These are phyloP conservation scores for Nemania sp. DNA, from an alignment of 2,329 filamentous ascomycete genomes.

Conservation along the genomic window DNA sequence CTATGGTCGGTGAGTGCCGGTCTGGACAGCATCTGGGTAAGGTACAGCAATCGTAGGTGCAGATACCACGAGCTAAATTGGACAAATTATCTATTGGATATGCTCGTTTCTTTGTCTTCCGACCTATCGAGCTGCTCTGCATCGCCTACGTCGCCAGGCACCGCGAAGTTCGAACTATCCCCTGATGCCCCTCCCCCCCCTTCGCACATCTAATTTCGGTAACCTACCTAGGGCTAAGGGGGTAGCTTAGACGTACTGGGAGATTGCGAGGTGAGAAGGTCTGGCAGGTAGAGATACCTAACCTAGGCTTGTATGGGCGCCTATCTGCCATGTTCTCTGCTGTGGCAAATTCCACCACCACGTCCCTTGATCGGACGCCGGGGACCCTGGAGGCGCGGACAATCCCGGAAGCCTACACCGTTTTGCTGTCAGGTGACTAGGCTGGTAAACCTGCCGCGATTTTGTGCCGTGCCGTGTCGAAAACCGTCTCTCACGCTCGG, in stretches of 20 bases:
- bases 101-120: neutral
- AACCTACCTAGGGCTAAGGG: constrained; percentile 20
- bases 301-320: neutral
- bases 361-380: neutral
- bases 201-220: constrained; percentile 22
- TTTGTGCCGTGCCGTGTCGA: constrained; percentile 18
- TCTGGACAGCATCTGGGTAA: constrained; percentile 5
- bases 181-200: too few species aligned
- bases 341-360: neutral
- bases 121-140: neutral
- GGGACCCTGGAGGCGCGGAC: neutral
- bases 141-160: neutral
- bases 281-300: neutral
- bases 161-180: too few species aligned
- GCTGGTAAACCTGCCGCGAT: neutral
- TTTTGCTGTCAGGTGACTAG: constrained; percentile 5
- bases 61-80: constrained; percentile 3
- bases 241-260: neutral
- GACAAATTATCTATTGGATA: neutral
- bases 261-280: neutral
- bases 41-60: constrained; percentile 3
- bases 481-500: constrained; percentile 5
- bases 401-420: neutral
- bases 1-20: constrained; percentile 10
- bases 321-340: neutral